Conservation (phyloP, 352 stramenopile species). For the Phytophthora quininea region DNA sequence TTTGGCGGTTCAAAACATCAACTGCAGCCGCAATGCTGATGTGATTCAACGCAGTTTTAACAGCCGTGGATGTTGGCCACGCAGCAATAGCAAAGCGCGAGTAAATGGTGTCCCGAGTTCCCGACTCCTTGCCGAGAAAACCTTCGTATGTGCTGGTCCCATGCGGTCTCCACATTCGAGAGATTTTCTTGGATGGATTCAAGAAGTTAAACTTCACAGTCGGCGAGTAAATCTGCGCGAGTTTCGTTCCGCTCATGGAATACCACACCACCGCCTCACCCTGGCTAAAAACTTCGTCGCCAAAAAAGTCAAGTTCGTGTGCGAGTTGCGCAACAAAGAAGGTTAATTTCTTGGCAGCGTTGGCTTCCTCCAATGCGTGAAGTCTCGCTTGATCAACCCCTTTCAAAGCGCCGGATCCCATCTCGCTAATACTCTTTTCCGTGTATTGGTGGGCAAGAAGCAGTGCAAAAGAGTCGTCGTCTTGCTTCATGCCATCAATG, state of each 20-base stretch:
- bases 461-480: constrained; percentile 35
- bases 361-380: constrained; percentile 11
- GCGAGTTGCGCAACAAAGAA: constrained; percentile 18
- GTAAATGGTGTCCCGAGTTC: constrained; percentile 22
- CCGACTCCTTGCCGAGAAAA: constrained; percentile 23
- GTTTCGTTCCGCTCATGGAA: constrained; percentile 3
- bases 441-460: constrained; percentile 27
- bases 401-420: constrained; percentile 20
- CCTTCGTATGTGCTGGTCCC: constrained; percentile 20
- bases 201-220: constrained; percentile 14
- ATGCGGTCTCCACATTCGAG: constrained; percentile 11
- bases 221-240: neutral
- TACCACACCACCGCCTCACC: constrained; percentile 11
- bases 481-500: constrained; percentile 33
- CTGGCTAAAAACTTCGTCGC: constrained; percentile 14
- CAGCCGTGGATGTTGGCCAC: constrained; percentile 3
- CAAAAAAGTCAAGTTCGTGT: constrained; percentile 15
- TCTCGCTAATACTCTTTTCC: constrained; percentile 15
- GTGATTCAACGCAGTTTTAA: constrained; percentile 3
- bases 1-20: constrained; percentile 3
- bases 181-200: constrained; percentile 17
- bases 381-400: constrained; percentile 21
- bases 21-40: constrained; percentile 8
- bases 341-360: constrained; percentile 9
- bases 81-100: constrained; percentile 14